Evolutionary conservation across 2,329 filamentous ascomycete genomes (phyloP).

Genomic region (Xylaria arbuscula): DNA sequence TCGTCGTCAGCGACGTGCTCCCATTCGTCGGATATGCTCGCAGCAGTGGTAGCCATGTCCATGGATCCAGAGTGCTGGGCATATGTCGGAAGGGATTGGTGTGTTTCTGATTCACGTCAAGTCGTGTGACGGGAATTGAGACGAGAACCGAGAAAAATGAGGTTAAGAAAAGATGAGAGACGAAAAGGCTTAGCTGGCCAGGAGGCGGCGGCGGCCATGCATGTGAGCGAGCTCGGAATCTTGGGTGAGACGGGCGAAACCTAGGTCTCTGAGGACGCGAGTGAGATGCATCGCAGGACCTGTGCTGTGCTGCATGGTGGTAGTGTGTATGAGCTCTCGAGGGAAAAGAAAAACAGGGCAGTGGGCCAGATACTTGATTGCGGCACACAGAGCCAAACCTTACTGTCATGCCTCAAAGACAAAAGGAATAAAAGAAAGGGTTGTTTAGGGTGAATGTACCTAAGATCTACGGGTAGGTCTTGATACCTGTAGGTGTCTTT

Average conservation of each 20-base stretch:
- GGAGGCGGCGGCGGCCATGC: conserved; percentile 5
- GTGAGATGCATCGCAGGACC: conserved; percentile 12
- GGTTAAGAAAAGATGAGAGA: not conserved
- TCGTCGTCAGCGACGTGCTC: conserved; percentile 44
- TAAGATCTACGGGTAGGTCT: too few relatives aligned
- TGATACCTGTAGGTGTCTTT: too few relatives aligned
- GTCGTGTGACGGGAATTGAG: too few relatives aligned
- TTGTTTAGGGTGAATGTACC: too few relatives aligned
- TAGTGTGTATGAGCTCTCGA: not conserved
- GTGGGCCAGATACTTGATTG: too few relatives aligned
- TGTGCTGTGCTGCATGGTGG: too few relatives aligned
- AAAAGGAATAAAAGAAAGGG: too few relatives aligned
- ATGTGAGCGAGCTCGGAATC: conserved; percentile 14
- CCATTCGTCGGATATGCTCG: conserved; percentile 45
- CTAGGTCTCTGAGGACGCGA: not conserved
- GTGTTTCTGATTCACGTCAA: not conserved
- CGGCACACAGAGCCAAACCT: too few relatives aligned
- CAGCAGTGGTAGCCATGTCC: conserved; percentile 28
- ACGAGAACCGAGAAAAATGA: not conserved
- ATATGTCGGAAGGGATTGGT: not conserved
- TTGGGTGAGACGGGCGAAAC: not conserved
- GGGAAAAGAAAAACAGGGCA: not conserved
- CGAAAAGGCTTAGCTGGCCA: conserved; percentile 16
- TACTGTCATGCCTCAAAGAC: too few relatives aligned
- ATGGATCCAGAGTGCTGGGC: not conserved